Percentiles rank a stretch among this genome's conserved stretches.
Conservation (phyloP, 306 rosid species). For the Vigna hirtella region DNA sequence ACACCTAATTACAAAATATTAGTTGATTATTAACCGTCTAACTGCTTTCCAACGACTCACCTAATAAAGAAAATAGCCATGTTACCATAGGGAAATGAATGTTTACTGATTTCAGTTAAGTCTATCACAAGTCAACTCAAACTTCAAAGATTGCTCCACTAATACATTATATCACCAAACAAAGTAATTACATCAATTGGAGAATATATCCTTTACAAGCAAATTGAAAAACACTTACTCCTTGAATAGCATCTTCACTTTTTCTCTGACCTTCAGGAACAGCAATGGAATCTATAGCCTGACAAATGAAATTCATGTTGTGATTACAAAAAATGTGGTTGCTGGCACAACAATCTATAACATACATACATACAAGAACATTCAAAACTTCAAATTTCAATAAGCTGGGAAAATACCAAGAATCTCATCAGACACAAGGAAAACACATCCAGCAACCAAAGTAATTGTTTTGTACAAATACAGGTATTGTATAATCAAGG, state of each 20-base stretch:
- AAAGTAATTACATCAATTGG: conserved; percentile 21
- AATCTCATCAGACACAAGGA: conserved; percentile 1
- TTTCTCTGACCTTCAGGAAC: conserved; percentile 39
- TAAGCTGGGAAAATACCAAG: not conserved
- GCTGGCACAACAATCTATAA: conserved; percentile 7
- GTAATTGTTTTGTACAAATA: not conserved
- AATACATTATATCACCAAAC: conserved; percentile 29
- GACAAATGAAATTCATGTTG: conserved; percentile 25
- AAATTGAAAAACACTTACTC: conserved; percentile 46
- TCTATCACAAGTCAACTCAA: not conserved
- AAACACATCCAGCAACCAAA: not conserved
- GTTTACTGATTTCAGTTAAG: not conserved
- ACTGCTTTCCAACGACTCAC: too few relatives aligned
- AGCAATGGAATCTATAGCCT: conserved; percentile 43
- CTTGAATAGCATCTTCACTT: conserved; percentile 38
- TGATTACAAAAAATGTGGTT: conserved; percentile 13
- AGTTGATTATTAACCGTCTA: too few relatives aligned
- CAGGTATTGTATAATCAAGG: not conserved
- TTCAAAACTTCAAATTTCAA: not conserved
- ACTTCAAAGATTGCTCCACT: conserved; percentile 3
- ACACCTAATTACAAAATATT: too few relatives aligned
- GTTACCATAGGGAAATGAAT: not conserved
- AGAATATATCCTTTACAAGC: not conserved
- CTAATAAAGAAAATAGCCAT: not conserved
- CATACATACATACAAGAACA: not conserved